Base-by-base conservation (phyloP, 345 rosid species). In the Heritiera fomes region DNA sequence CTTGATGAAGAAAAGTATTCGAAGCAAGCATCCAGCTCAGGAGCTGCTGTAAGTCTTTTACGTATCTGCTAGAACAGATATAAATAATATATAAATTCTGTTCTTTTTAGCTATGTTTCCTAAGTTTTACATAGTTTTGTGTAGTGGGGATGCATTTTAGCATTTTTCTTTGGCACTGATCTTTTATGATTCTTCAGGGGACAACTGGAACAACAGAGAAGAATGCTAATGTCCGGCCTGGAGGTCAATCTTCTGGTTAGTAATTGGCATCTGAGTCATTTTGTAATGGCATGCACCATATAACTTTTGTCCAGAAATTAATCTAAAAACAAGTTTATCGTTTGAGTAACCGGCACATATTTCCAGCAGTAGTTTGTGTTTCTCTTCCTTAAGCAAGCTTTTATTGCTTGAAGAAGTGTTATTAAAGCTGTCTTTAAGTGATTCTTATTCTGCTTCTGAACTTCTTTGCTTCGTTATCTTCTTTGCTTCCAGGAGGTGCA, bases 21-120 rank as follows among this genome's bases (percentile, higher is more conserved):
- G 1, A 96, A 91, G 81, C 91, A 92, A 86, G 91, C 95, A 82
- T 89, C 98, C 75, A 89, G 94, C 92, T 92, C 98, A 20, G 97
- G 88, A 85, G 87, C 89, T 56, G 84, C 85, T 0, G 99, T 95
- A 84, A 87, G 87, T 78, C 13, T 34, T 15, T 40, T 40, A 40
- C 4, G 43, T 40, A 40, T 40, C 43, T 40, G 43, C 43, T 40
- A 40, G 0, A 40, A 40, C 43, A 4, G 4, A 4, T 40, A 40
- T 40, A 40, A 40, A 3, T 40, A 40, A 40, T 40, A 40, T 40
- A 10, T 23, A 60, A 9, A 28, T 60, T 30, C 4, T 68, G 23
- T 20, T 23, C 1, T 9, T 23, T 23, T 9, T 65, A 15, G 12
- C 70, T 15, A 41, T 0, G 0, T 11, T 8, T 18, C 49, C 49